Conservation (phyloP, 2,329 filamentous ascomycete species). For the Harringtonia aguacate region DNA sequence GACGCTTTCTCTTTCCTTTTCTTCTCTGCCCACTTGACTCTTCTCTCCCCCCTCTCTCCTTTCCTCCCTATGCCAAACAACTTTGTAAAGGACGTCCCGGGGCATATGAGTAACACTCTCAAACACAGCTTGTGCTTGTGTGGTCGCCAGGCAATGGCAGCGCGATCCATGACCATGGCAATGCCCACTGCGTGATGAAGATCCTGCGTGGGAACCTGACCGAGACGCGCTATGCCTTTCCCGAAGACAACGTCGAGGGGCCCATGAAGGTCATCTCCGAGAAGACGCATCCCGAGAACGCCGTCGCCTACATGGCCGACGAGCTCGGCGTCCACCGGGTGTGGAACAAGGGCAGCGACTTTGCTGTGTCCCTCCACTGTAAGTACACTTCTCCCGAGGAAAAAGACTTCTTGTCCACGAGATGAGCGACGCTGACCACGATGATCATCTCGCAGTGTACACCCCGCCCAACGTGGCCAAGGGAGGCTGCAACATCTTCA, state of each 20-base stretch:
- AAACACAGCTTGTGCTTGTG: slow-evolving; percentile 64
- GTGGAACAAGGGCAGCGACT: slow-evolving; percentile 62
- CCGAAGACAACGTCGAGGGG: slow-evolving; percentile 36
- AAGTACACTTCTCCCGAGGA: slow-evolving; percentile 17
- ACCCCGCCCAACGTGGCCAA: slow-evolving; percentile 83
- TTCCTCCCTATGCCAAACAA: no score
- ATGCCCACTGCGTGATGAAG: slow-evolving; percentile 90
- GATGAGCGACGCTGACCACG: no score
- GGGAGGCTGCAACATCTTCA: slow-evolving; percentile 72
- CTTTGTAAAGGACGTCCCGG: no score
- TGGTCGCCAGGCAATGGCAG: slow-evolving; percentile 80
- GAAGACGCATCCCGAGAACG: slow-evolving; percentile 56
- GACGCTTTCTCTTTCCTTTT: slow-evolving; percentile 7
- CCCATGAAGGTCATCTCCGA: slow-evolving; percentile 57
- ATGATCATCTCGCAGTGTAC: slow-evolving; percentile 43
- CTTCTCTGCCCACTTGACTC: not conserved
- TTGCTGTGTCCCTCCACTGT: slow-evolving; percentile 76
- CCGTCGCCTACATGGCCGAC: slow-evolving; percentile 87
- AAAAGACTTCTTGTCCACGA: no score
- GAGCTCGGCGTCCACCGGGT: slow-evolving; percentile 79
- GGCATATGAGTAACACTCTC: no score
- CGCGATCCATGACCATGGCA: slow-evolving; percentile 80
- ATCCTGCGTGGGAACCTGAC: slow-evolving; percentile 67
- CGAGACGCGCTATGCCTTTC: slow-evolving; percentile 74
- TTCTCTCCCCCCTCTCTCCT: no score